These are phyloP conservation scores for Candida pseudocylindracea DNA, from an alignment of 1,139 yeast species.

Conservation along the genomic window DNA sequence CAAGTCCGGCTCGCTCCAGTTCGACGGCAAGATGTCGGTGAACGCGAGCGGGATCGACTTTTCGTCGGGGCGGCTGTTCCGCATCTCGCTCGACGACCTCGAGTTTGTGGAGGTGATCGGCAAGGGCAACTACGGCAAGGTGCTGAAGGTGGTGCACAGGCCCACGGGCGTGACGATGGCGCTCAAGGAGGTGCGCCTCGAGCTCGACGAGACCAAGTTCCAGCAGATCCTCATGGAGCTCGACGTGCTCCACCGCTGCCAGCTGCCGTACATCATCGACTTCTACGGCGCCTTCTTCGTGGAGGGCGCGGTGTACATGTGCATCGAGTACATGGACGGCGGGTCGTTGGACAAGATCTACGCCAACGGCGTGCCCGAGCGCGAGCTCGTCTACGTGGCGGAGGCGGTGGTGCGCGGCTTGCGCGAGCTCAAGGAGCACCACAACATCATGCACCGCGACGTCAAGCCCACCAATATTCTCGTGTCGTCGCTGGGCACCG, in stretches of 20 bases:
- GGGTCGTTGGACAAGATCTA: conserved; percentile 83
- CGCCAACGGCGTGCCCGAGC: conserved; percentile 65
- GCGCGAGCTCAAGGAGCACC: conserved; percentile 61
- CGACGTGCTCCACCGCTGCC: conserved; percentile 80
- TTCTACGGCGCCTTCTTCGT: conserved; percentile 94
- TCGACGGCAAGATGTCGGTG: conserved; percentile 81
- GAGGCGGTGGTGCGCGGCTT: conserved; percentile 69
- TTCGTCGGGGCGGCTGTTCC: conserved; percentile 67
- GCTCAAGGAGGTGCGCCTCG: conserved; percentile 87
- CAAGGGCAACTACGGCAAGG: conserved; percentile 90
- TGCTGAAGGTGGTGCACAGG: conserved; percentile 73
- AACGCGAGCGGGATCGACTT: conserved; percentile 88
- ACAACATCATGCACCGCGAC: conserved; percentile 89
- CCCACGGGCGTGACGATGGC: conserved; percentile 94
- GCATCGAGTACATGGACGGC: conserved; percentile 97
- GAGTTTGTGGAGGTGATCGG: conserved; percentile 78
- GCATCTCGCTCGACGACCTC: conserved; percentile 70
- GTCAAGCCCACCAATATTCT: conserved; percentile 92
- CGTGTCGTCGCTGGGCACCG: conserved; percentile 61
- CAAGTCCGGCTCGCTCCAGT: conserved; percentile 76
- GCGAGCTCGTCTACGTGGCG: conserved; percentile 55
- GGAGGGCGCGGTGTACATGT: conserved; percentile 96
- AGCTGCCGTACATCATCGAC: conserved; percentile 78
- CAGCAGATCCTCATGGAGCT: conserved; percentile 90
- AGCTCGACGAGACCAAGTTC: conserved; percentile 76